phyloP scores from a whole-genome alignment of 2,329 filamentous ascomycete genomes.

The Sporothrix schenckii region DNA sequence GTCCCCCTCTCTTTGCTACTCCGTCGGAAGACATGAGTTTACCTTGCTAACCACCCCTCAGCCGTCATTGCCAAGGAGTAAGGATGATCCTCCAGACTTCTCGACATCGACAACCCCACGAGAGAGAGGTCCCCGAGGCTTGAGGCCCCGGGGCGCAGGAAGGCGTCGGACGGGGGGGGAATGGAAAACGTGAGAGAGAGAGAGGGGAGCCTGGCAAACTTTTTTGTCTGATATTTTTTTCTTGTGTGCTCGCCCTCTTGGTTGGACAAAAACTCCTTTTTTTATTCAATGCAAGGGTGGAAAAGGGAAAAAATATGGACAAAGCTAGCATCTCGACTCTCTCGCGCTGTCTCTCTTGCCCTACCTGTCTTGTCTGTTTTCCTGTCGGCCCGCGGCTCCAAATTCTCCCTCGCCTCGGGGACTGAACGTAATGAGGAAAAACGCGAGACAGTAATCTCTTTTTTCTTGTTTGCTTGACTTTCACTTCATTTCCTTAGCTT shows the following conservation, averaged over 20 bases:
- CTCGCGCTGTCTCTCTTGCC: background rate
- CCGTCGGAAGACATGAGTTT: background rate
- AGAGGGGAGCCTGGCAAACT: constrained; percentile 11
- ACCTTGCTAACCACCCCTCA: constrained; percentile 4
- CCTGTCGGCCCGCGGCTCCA: background rate
- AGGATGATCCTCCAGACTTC: background rate
- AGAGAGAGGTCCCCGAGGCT: constrained; percentile 3
- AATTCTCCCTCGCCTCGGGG: constrained; percentile 8
- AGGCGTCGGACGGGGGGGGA: background rate
- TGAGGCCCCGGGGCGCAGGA: background rate
- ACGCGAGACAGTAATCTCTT: background rate
- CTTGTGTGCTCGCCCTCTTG: constrained; percentile 16
- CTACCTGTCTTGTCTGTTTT: background rate
- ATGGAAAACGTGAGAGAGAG: background rate
- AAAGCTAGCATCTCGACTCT: background rate
- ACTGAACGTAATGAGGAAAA: constrained; percentile 22
- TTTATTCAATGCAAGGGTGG: background rate
- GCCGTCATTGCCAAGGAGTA: constrained; percentile 35
- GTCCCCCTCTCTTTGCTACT: background rate
- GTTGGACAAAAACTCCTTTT: background rate
- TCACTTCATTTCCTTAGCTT: background rate
- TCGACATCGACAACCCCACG: background rate
- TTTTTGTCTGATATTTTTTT: constrained; percentile 2
- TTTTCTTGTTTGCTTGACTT: background rate
- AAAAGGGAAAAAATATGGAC: background rate